Conservation (phyloP, 73 alveolate species). For the Symbiodinium pilosum region DNA sequence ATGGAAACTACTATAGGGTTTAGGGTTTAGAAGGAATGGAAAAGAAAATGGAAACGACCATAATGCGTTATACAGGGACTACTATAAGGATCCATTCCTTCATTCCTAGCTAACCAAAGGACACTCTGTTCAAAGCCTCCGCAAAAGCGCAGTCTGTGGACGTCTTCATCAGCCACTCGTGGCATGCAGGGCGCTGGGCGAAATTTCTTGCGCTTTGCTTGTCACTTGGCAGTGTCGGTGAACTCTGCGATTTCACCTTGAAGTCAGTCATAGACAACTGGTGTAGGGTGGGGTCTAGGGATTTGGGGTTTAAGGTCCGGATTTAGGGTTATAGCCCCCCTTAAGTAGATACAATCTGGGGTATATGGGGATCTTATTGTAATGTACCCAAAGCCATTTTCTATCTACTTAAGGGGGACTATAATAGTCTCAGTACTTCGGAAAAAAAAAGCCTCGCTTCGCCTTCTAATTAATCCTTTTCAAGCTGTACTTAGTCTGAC, state of each 20-base stretch:
- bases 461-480: too few relatives aligned
- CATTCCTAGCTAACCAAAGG: too few relatives aligned
- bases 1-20: too few relatives aligned
- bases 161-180: conserved; percentile 33
- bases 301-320: too few relatives aligned
- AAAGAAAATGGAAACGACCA: too few relatives aligned
- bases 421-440: background rate
- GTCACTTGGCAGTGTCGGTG: background rate
- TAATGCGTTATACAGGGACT: too few relatives aligned
- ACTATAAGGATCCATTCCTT: too few relatives aligned
- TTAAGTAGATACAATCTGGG: background rate
- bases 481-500: too few relatives aligned
- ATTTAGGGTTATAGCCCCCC: background rate
- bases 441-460: too few relatives aligned
- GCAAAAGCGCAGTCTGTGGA: background rate
- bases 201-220: conserved; percentile 47
- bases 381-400: background rate
- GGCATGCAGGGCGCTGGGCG: conserved; percentile 55
- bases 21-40: too few relatives aligned
- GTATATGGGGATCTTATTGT: background rate
- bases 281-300: background rate
- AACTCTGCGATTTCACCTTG: background rate
- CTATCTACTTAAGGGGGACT: background rate
- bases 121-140: conserved; percentile 4
- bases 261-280: background rate